These are phyloP conservation scores for Corymbia citriodora DNA, from an alignment of 441 rosid genomes.

Conservation along the genomic window DNA sequence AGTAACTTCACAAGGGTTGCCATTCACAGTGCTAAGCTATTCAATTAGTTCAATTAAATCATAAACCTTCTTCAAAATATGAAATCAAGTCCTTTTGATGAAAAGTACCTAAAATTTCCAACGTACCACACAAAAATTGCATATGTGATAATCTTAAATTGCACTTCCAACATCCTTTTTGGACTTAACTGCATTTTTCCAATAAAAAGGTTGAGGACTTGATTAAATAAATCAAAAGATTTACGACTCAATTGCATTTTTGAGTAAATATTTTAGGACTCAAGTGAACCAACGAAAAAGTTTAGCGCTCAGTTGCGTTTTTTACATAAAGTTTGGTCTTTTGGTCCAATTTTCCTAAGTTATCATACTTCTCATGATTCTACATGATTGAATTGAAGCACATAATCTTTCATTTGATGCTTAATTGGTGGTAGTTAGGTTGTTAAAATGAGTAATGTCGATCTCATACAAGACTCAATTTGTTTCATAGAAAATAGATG, in stretches of 20 bases:
- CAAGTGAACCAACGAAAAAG: not conserved
- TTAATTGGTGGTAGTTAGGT: not conserved
- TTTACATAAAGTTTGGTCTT: not conserved
- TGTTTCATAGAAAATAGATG: too few species aligned
- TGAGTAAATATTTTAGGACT: not conserved
- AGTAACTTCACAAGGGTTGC: not conserved
- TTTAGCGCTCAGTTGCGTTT: not conserved
- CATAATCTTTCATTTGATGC: not conserved
- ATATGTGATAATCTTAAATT: not conserved
- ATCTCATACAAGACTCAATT: not conserved
- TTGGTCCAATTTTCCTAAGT: not conserved
- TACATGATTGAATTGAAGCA: not conserved
- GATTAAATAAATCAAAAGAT: not conserved
- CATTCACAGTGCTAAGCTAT: not conserved
- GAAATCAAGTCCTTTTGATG: not conserved
- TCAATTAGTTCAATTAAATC: not conserved
- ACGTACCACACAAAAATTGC: rapidly evolving
- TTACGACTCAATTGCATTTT: not conserved
- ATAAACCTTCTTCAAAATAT: not conserved
- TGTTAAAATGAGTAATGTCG: not conserved
- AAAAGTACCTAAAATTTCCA: not conserved
- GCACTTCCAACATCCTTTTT: not conserved
- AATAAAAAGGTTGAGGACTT: not conserved
- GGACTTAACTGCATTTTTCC: not conserved
- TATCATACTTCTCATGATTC: not conserved